Conservation (phyloP, 208 protist species). For the Leishmania major region DNA sequence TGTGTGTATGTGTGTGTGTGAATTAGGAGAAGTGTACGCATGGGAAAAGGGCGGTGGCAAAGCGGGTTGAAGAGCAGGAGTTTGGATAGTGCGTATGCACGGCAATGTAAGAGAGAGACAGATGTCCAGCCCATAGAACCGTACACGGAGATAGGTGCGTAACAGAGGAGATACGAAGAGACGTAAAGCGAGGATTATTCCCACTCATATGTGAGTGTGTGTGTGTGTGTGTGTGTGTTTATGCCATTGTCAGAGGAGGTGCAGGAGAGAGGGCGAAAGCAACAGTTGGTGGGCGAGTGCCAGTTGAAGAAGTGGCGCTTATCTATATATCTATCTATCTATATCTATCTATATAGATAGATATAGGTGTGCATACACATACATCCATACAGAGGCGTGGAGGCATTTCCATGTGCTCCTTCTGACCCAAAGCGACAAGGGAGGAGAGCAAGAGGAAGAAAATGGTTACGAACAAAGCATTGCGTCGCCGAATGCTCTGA, state of each 20-base stretch:
- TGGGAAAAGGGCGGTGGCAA: not conserved
- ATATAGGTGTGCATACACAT: not conserved
- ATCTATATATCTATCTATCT: no score
- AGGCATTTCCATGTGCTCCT: not conserved
- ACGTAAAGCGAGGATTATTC: not conserved
- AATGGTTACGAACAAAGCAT: not conserved
- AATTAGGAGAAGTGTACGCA: not conserved
- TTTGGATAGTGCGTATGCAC: not conserved
- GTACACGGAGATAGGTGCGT: not conserved
- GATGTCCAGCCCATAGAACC: not conserved
- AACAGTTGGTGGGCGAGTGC: not conserved
- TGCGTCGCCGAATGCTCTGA: not conserved
- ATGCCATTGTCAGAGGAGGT: not conserved
- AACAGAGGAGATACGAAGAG: not conserved
- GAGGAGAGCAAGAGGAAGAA: not conserved
- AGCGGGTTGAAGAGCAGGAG: not conserved
- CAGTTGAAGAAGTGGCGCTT: not conserved
- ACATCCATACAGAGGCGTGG: not conserved
- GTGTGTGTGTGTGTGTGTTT: not conserved
- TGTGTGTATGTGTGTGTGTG: no score
- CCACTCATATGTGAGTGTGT: not conserved
- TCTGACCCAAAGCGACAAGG: not conserved
- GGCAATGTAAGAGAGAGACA: not conserved
- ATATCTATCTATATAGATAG: no score
- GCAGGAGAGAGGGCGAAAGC: not conserved